Evolutionary conservation across 1,284 basidiomycete species (phyloP), one percentile per base, ranked within the genome.

Genomic region (Hymenochaete sp.): DNA sequence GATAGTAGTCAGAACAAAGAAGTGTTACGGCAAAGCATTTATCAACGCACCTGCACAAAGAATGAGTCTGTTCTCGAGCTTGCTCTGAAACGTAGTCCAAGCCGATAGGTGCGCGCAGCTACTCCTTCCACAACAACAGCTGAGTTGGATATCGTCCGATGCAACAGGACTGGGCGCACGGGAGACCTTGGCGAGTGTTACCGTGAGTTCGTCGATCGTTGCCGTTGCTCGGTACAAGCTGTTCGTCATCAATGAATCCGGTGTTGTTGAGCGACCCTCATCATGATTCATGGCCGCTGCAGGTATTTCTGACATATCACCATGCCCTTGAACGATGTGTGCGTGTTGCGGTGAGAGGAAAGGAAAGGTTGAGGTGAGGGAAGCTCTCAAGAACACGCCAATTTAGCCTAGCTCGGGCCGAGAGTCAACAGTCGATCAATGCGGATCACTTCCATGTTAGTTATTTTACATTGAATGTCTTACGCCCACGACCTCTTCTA

Each of bases 121-220:
- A 38, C 77, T 75, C 44, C 62, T 67, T 31, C 70, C 72, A 59
- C 85, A 88, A 56, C 84, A 88, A 49, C 85, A 88, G 6, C 58
- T 62, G 1, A 74, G 55, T 9, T 63, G 54, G 24, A 66, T 62
- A 21, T 65, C 64, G 24, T 73, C 76, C 9, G 22, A 19, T 18
- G 32, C 9, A 47, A 83, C 82, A 14, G 82, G 82, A 14, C 82
- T 82, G 3, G 75, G 72, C 16, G 77, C 67, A 35, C 77, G 73
- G 25, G 84, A 83, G 61, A 83, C 79, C 58, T 78, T 77, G 45
- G 75, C 67, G 49, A 89, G 60, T 8, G 83, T 81, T 24, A 73
- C 62, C 0, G 83, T 86, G 44, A 89, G 68, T 59, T 88, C 80
- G 64, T 89, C 82, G 60, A 89, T 79, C 42, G 79, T 84, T 32